Evolutionary conservation across 805 yeast genomes (phyloP).

Genomic region (Candida orba): DNA sequence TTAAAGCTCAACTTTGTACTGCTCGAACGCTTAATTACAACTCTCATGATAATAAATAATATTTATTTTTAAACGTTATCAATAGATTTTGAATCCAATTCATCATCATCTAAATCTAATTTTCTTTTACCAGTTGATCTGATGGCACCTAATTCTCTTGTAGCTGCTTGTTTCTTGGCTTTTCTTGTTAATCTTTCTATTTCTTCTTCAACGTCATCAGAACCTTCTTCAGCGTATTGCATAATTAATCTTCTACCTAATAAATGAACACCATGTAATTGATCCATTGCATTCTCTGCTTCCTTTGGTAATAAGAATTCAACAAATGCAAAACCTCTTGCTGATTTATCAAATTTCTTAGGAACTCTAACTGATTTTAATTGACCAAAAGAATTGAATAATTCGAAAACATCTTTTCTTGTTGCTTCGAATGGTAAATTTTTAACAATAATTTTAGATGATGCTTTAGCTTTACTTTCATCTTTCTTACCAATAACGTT

Average conservation of each 20-base stretch:
- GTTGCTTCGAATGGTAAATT: slow-evolving; percentile 96
- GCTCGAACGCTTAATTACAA: too few species aligned
- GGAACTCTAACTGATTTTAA: slow-evolving; percentile 93
- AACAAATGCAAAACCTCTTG: slow-evolving; percentile 97
- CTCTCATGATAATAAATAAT: neutral
- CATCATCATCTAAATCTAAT: slow-evolving; percentile 49
- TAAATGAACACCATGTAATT: slow-evolving; percentile 91
- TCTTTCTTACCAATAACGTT: slow-evolving; percentile 30
- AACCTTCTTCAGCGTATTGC: slow-evolving; percentile 83
- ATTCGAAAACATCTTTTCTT: slow-evolving; percentile 84
- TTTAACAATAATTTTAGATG: slow-evolving; percentile 86
- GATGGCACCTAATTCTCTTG: slow-evolving; percentile 64
- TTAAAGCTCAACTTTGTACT: too few species aligned
- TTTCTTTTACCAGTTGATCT: slow-evolving; percentile 69
- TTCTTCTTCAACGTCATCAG: slow-evolving; percentile 82
- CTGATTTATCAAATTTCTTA: slow-evolving; percentile 87
- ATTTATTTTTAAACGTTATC: slow-evolving; percentile 4
- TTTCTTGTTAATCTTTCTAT: slow-evolving; percentile 85
- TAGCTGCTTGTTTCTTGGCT: slow-evolving; percentile 74
- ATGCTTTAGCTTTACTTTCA: slow-evolving; percentile 25
- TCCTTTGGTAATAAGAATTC: slow-evolving; percentile 83
- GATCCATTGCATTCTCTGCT: slow-evolving; percentile 91
- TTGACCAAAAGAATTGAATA: slow-evolving; percentile 92
- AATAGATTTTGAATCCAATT: slow-evolving; percentile 18
- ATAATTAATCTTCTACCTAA: slow-evolving; percentile 90